Base-by-base conservation (phyloP, 106 monocot species). In the Vanilla planifolia region DNA sequence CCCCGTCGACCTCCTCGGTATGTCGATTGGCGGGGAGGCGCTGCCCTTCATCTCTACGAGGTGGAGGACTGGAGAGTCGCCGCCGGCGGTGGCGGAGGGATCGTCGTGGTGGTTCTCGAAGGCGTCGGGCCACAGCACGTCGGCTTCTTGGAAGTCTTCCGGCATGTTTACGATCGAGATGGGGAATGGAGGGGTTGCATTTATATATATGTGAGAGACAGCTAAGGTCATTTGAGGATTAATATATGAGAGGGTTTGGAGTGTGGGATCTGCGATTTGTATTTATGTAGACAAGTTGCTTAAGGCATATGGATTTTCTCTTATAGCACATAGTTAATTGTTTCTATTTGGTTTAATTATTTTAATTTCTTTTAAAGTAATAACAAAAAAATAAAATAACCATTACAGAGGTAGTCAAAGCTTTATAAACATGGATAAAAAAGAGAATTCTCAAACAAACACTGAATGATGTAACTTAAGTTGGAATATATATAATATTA, bases 81-180 rank as follows among this genome's bases (percentile, higher is more conserved):
- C 9, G 32, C 5, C 29, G 55, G 55, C 6, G 10, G 26, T 13
- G 29, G 0, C 10, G 39, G 24, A 24, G 40, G 5, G 10, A 2
- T 37, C 60, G 10, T 0, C 20, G 20, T 20, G 22, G 16, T 33
- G 21, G 21, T 21, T 33, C 21, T 37, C 19, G 37, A 14, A 22
- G 24, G 9, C 20, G 37, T 60, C 40, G 23, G 60, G 41, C 60
- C 60, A 60, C 34, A 60, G 2, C 1, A 60, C 60, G 4, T 60
- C 60, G 37, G 60, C 60, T 60, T 60, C 60, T 15, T 60, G 60
- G 40, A 60, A n/a, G 23, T 60, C 60, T 60, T 60, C 60, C 40
- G 15, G 5, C 40, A 42, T 40, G 6, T 14, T 13, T 9, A 4
- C 22, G 60, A 0, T 23, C 13, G 25, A 14, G 13, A 5, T 40